Base-by-base conservation (phyloP, 768 basidiomycete species). In the Xerocomus potaroensis region DNA sequence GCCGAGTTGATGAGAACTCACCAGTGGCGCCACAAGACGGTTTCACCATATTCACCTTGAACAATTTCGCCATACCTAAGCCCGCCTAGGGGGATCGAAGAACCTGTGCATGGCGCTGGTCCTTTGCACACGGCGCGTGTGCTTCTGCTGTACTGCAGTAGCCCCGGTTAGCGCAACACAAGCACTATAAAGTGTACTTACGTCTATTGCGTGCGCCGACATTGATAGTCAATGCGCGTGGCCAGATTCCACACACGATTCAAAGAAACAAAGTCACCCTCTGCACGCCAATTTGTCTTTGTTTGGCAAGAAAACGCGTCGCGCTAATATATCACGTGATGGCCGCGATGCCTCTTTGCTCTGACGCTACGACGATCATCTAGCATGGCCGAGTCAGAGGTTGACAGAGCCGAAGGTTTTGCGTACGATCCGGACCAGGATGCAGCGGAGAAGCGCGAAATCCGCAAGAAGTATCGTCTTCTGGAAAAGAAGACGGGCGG, bases 401-500 rank as follows among this genome's bases (percentile, higher is more conserved):
- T 43, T 7, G 41, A 34, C 19, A 45, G 49, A 6, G 46, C 47
- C 12, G 31, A 43, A 59, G 72, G 69, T 41, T 65, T 76, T 15
- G 69, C 74, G 11, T 92, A 88, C 59, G 87, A 92, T 60, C 89
- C 89, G 9, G 87, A 92, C 63, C 90, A 92, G 61, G 78, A 91
- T 69, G 80, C 83, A 5, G 83, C 86, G 51, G 84, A 87, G 61
- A 84, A 86, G 64, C 81, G 91, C 53, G 73, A 73, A 32, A 69
- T 92, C 7, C 75, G 91, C 34, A 81, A 82, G 61, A 72, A 79
- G 53, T 93, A 91, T 59, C 82, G 91, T 49, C 67, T 73, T 14
- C 67, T 90, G 48, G 75, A 81, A 37, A 79, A 76, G 53, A 70
- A 70, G 43, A 75, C 84, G 23, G 83, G 84, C 72, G 83, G 89